phyloP scores from a whole-genome alignment of 73 alveolate genomes.

The Vitrella brassicaformis region DNA sequence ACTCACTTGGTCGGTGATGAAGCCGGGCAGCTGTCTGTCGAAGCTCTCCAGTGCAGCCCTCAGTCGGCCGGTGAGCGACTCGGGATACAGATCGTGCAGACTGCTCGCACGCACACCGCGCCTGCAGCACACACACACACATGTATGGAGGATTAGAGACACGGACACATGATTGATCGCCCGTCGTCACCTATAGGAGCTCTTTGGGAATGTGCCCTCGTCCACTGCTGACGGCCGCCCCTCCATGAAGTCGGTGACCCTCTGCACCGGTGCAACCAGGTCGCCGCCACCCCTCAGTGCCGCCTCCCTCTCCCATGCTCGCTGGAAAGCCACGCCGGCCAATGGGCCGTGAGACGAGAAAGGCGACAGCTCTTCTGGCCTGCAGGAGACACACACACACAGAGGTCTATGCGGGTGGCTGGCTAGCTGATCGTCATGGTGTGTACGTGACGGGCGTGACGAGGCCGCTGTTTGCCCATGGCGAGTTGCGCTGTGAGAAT shows the following conservation, averaged over 20 bases:
- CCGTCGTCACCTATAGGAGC: not conserved
- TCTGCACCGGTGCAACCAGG: not conserved
- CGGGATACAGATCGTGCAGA: not conserved
- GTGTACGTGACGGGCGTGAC: not conserved
- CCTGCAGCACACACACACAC: not conserved
- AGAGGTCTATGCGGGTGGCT: no score
- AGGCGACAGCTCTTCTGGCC: no score
- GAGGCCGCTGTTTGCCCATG: not conserved
- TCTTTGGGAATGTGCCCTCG: not conserved
- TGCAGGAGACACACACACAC: no score
- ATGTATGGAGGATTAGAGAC: not conserved
- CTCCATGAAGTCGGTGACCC: not conserved
- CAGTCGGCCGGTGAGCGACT: not conserved
- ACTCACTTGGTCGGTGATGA: not conserved
- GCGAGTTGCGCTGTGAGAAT: not conserved
- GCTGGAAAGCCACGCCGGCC: not conserved
- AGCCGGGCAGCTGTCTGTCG: no score
- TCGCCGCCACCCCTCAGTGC: not conserved
- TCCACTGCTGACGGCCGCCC: not conserved
- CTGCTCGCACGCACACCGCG: not conserved
- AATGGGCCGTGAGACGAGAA: not conserved
- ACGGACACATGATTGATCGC: not conserved
- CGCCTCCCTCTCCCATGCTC: not conserved
- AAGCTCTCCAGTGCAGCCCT: not conserved
- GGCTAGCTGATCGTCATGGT: no score